phyloP scores from a whole-genome alignment of 1,284 basidiomycete species.

The Pholiota adiposa region DNA sequence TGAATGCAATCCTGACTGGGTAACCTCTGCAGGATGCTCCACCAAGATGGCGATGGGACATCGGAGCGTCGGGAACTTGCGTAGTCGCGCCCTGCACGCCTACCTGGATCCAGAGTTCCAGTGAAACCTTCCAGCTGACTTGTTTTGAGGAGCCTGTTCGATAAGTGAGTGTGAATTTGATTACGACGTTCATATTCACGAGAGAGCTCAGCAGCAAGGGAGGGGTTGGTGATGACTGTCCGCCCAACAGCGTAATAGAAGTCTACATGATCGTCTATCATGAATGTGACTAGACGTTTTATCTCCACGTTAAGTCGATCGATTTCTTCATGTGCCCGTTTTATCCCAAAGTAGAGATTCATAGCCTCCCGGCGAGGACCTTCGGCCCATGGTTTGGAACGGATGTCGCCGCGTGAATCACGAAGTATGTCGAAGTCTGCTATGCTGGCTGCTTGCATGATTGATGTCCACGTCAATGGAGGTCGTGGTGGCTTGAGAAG shows the following conservation, averaged over 20 bases:
- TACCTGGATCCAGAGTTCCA: not conserved
- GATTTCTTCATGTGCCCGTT: constrained; percentile 13
- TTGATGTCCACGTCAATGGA: constrained; percentile 8
- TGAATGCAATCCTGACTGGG: too few relatives aligned
- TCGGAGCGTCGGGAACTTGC: too few relatives aligned
- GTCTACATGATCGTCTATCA: not conserved
- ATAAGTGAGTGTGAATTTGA: not conserved
- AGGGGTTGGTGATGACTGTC: not conserved
- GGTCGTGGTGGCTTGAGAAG: constrained; percentile 25
- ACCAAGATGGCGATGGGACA: not conserved
- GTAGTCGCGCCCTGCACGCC: not conserved
- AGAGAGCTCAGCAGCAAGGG: not conserved
- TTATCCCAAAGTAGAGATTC: constrained; percentile 12
- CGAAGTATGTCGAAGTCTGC: constrained; percentile 35
- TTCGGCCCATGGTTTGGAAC: constrained; percentile 31
- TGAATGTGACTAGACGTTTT: not conserved
- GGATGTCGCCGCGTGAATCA: constrained; percentile 32
- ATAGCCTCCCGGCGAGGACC: constrained; percentile 26
- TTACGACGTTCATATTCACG: not conserved
- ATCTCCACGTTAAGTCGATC: constrained; percentile 12
- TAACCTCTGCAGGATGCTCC: not conserved
- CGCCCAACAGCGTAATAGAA: not conserved
- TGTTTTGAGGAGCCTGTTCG: not conserved
- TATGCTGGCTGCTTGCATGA: constrained; percentile 14
- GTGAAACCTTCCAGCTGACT: not conserved